Percentiles rank a stretch among this genome's conserved stretches.
Conservation (phyloP, 2,329 filamentous ascomycete genomes). For the Colletotrichum musicola region DNA sequence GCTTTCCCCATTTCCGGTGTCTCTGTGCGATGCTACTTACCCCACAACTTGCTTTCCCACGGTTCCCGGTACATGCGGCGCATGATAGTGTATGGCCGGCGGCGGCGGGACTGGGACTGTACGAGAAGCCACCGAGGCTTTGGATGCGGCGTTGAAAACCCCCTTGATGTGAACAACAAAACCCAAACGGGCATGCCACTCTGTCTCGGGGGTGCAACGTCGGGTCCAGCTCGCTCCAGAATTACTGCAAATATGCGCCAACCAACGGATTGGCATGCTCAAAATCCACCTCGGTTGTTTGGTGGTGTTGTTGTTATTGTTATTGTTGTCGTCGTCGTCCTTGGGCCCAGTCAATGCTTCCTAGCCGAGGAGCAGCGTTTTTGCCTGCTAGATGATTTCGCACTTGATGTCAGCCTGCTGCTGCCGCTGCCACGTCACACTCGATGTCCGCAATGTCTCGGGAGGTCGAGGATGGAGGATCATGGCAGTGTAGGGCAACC, state of each 20-base stretch:
- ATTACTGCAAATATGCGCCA: not conserved
- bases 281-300: not conserved
- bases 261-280: not conserved
- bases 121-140: constrained; percentile 10
- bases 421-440: constrained; percentile 10
- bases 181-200: no score
- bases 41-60: constrained; percentile 32
- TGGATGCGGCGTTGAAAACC: not conserved
- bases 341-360: not conserved
- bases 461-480: constrained; percentile 13
- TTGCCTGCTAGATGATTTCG: not conserved
- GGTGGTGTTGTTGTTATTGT: not conserved
- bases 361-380: not conserved
- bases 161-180: no score
- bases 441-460: not conserved
- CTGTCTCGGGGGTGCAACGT: no score
- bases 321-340: not conserved
- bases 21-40: constrained; percentile 31
- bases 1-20: constrained; percentile 23
- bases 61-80: constrained; percentile 13
- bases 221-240: no score
- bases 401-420: not conserved
- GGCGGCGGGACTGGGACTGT: not conserved
- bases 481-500: constrained; percentile 19
- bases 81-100: constrained; percentile 2